Conservation (phyloP, 2,329 filamentous ascomycete species). For the Clonostachys chloroleuca region DNA sequence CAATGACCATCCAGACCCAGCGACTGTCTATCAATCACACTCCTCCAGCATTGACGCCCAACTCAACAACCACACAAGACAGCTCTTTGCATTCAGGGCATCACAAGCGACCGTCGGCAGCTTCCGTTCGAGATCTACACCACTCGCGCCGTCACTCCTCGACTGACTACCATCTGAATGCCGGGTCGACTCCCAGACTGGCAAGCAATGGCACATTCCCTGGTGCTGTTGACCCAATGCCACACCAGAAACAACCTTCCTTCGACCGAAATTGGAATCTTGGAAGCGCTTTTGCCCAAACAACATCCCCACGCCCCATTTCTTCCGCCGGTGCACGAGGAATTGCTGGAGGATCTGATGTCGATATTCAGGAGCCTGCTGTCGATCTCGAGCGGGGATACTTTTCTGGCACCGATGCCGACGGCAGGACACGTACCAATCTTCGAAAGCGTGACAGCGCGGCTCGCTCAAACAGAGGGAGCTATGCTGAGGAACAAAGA, state of each 20-base stretch:
- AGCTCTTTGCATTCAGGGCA: constrained; percentile 42
- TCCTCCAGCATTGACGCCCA: constrained; percentile 34
- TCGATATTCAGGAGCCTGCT: constrained; percentile 39
- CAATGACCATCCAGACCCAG: constrained; percentile 39
- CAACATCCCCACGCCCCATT: constrained; percentile 36
- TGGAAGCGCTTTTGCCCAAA: constrained; percentile 40
- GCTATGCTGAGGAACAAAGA: constrained; percentile 71
- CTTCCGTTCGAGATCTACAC: constrained; percentile 76
- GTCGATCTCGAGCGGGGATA: constrained; percentile 81
- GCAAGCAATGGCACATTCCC: constrained; percentile 36
- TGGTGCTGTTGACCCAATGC: constrained; percentile 24
- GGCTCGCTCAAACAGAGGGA: constrained; percentile 66
- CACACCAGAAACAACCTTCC: constrained; percentile 62
- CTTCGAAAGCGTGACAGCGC: constrained; percentile 72
- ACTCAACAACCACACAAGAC: constrained; percentile 32
- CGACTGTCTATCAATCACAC: constrained; percentile 46
- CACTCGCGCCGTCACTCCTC: constrained; percentile 86
- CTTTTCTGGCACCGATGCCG: constrained; percentile 84
- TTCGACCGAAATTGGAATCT: constrained; percentile 70
- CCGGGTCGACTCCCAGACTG: constrained; percentile 28
- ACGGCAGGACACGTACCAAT: constrained; percentile 71
- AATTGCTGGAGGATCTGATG: constrained; percentile 27
- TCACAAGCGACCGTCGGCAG: constrained; percentile 67
- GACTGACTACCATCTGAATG: constrained; percentile 59
- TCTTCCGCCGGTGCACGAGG: constrained; percentile 50